Evolutionary conservation across 306 rosid genomes (phyloP), one percentile per base, ranked within the genome.

Genomic region (Sechiopsis laciniata): DNA sequence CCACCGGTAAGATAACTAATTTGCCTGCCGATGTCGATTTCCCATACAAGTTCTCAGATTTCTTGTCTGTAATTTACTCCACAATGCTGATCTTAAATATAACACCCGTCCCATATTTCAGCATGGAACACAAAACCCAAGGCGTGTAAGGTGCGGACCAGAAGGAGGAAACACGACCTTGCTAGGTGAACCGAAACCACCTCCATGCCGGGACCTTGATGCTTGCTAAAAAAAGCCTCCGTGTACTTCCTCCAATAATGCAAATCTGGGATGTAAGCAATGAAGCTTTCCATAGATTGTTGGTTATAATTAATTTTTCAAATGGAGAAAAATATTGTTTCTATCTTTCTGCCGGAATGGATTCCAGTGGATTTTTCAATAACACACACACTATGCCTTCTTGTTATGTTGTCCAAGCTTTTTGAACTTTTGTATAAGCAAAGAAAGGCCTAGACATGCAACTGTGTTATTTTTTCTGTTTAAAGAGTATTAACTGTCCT

Each of bases 141-240:
- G 46, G 10, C 89, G 96, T 32, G 88, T 82, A n/a, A 88, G 0
- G 79, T 2, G 92, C 42, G 99, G 97, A 79, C 99, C 99, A 50
- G 99, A 89, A 88, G 99, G 99, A 68, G 99, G 99, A 79, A 95
- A 95, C 55, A 89, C 95, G 19, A 86, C 92, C 9, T 83, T 95
- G 80, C 81, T 91, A 17, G 11, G 92, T 32, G 89, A 88, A 57
- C 97, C 99, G 2, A 85, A 80, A 68, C 95, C 95, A 7, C 95
- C 97, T 73, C 97, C 96, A 8, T 91, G 97, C 89, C 92, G 99
- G 12, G 96, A 95, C 74, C 91, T 91, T 26, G 96, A 89, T 73
- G 77, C 99, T 76, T 95, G 97, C 85, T 95, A 78, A 85, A 81
- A 53, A 72, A 72, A 74, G 51, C 64, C 45, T 53, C 5, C 75